These are phyloP conservation scores for Cucumis cinereus DNA, from an alignment of 306 rosid genomes.

Conservation along the genomic window DNA sequence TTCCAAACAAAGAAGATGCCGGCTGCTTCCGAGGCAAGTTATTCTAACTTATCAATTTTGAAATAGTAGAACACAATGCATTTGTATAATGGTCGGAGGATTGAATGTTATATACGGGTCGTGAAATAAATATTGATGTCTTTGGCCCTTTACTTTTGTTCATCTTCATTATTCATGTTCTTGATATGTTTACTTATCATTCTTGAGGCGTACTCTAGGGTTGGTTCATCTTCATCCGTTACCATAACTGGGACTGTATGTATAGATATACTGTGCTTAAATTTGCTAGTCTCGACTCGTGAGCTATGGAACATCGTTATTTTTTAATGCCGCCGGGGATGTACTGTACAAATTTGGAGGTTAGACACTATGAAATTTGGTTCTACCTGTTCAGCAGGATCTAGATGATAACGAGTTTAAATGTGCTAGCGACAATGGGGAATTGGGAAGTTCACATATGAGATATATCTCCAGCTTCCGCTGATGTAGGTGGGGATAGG, in stretches of 20 bases:
- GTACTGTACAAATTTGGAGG: conserved; percentile 84
- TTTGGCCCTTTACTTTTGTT: neutral
- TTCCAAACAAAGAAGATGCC: conserved; percentile 73
- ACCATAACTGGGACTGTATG: neutral
- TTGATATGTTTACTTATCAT: neutral
- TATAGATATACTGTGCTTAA: neutral
- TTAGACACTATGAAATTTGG: conserved; percentile 68
- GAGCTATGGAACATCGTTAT: conserved; percentile 39
- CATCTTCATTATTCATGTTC: neutral
- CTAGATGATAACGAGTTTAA: conserved; percentile 53
- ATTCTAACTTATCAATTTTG: neutral
- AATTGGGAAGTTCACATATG: conserved; percentile 39
- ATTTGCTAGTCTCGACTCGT: neutral
- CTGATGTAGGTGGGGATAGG: conserved; percentile 57
- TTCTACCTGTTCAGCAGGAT: conserved; percentile 61
- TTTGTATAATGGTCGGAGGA: neutral
- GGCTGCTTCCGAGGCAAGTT: conserved; percentile 74
- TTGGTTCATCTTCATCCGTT: neutral
- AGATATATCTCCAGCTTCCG: conserved; percentile 88
- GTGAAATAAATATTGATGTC: neutral
- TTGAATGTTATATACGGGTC: neutral
- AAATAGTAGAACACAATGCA: neutral
- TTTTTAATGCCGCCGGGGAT: conserved; percentile 72
- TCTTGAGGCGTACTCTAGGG: neutral
- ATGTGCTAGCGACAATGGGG: conserved; percentile 53